Evolutionary conservation across 2,329 filamentous ascomycete species (phyloP).

Genomic region (Claviceps paspali): DNA sequence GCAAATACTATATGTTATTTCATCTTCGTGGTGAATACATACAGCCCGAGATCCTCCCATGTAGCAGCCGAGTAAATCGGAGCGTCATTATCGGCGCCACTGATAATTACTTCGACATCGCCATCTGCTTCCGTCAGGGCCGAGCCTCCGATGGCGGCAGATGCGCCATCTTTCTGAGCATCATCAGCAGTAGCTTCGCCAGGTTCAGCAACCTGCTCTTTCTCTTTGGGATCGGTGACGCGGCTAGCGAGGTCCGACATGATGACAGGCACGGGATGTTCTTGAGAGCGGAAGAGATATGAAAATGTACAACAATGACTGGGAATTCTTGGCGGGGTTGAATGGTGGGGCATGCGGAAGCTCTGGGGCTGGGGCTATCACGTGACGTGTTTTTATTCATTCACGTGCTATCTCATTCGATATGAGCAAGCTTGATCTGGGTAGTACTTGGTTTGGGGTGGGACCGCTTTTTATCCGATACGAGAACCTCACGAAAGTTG

Average conservation of each 20-base stretch:
- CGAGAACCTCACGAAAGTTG: not conserved
- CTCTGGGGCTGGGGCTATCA: not conserved
- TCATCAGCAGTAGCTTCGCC: not conserved
- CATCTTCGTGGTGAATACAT: not conserved
- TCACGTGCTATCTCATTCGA: too few relatives aligned
- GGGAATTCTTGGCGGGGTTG: slow-evolving; percentile 1
- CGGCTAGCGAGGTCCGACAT: slow-evolving; percentile 8
- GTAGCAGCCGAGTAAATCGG: slow-evolving; percentile 5
- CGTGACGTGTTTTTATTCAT: not conserved
- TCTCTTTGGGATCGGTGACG: slow-evolving; percentile 2
- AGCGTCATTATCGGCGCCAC: slow-evolving; percentile 2
- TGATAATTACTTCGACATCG: slow-evolving; percentile 6
- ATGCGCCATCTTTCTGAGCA: slow-evolving; percentile 6
- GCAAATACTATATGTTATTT: not conserved
- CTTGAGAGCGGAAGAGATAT: not conserved
- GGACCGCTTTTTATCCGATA: too few relatives aligned
- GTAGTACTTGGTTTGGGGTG: too few relatives aligned
- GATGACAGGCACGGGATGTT: not conserved
- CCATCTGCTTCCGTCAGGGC: slow-evolving; percentile 4
- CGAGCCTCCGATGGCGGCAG: slow-evolving; percentile 5
- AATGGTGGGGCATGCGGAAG: not conserved
- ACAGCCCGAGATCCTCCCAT: slow-evolving; percentile 7
- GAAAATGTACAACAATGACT: not conserved
- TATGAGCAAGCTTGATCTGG: too few relatives aligned
- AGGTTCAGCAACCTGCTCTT: not conserved